A percentile compares a stretch with the other conserved stretches of the same genome.
Conservation (phyloP, 2,329 filamentous ascomycete genomes). For the Ophiocordyceps unilateralis region DNA sequence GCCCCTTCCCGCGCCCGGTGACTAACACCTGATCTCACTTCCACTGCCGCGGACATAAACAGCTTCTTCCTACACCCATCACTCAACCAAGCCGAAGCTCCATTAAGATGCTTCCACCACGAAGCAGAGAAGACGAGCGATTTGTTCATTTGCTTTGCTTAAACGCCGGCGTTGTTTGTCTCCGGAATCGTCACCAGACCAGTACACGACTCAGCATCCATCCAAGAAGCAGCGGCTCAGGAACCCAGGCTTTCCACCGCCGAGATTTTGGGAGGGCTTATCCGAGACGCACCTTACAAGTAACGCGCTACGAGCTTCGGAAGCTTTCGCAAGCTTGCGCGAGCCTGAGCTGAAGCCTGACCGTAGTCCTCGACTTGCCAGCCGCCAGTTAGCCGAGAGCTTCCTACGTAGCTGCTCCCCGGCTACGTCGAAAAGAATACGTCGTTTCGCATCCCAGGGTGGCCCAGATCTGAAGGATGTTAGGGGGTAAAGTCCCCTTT, state of each 20-base stretch:
- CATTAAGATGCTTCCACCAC: no score
- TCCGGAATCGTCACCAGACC: no score
- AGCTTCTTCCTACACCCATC: no score
- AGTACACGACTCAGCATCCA: neutral
- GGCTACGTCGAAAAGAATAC: neutral
- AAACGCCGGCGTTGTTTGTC: no score
- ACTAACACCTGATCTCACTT: no score
- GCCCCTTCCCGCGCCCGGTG: no score
- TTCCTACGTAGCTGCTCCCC: neutral
- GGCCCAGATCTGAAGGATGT: conserved; percentile 1
- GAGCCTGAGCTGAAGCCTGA: neutral
- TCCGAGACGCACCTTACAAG: neutral
- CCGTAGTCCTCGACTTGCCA: no score
- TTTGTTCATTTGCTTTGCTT: no score
- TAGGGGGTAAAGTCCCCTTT: conserved; percentile 1
- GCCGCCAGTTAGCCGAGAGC: neutral
- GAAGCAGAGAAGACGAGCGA: no score
- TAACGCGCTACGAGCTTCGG: neutral
- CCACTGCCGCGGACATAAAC: no score
- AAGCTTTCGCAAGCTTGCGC: neutral
- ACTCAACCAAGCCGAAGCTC: no score
- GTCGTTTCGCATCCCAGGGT: conserved; percentile 1
- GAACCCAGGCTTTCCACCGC: neutral
- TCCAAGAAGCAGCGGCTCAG: neutral
- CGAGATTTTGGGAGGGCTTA: neutral